A percentile compares a stretch with the other conserved stretches of the same genome.
These are phyloP conservation scores for Zasmidium citrigriseum DNA, from an alignment of 2,329 filamentous ascomycete genomes.

Conservation along the genomic window DNA sequence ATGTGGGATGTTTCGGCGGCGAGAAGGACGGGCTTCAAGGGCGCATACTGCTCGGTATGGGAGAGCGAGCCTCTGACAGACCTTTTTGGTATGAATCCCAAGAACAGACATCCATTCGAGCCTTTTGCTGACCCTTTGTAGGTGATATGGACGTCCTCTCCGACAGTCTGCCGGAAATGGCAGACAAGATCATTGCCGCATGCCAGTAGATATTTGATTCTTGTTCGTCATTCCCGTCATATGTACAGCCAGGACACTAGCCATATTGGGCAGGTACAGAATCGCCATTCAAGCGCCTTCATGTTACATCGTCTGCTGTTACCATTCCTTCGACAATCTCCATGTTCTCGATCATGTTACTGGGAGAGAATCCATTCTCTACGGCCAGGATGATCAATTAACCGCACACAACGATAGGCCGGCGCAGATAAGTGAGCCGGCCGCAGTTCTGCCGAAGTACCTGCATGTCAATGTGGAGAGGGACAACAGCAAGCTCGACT, in stretches of 20 bases:
- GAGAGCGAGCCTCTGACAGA: constrained; percentile 53
- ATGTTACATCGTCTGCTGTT: too few relatives aligned
- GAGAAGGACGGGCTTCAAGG: constrained; percentile 51
- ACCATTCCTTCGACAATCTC: too few relatives aligned
- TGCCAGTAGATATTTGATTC: constrained; percentile 6
- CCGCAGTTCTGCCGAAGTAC: neutral
- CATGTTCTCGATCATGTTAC: too few relatives aligned
- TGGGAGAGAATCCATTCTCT: too few relatives aligned
- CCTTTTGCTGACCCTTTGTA: neutral
- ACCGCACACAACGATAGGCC: neutral
- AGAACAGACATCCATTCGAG: too few relatives aligned
- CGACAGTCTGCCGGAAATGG: constrained; percentile 51
- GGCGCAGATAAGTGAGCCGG: neutral
- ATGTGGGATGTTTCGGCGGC: constrained; percentile 54
- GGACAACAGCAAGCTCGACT: neutral
- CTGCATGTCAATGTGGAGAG: neutral
- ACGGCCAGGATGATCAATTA: neutral
- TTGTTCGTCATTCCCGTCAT: too few relatives aligned
- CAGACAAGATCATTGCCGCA: constrained; percentile 38
- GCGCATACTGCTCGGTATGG: constrained; percentile 55
- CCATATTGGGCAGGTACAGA: neutral
- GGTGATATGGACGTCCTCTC: constrained; percentile 52
- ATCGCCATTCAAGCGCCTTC: too few relatives aligned
- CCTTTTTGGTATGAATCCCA: constrained; percentile 45
- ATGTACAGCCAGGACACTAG: neutral